Base-by-base conservation (phyloP, 2,329 filamentous ascomycete species). In the Chaetomium globosum region DNA sequence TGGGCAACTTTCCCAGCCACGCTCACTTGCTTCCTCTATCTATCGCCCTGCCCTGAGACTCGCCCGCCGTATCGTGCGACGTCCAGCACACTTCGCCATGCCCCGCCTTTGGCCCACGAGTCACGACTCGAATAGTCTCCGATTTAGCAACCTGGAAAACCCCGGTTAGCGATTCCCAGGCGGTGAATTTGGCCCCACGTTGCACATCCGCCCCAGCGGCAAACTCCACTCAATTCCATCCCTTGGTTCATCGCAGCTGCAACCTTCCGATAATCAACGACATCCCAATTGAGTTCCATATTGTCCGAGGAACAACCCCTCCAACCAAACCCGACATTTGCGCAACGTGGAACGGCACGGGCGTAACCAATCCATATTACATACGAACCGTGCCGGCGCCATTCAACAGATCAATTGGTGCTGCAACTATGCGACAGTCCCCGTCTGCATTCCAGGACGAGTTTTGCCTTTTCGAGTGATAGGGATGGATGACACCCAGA, bases 361-460 rank as follows among this genome's bases (percentile, higher is more conserved):
- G 39, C 39, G 16, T 43, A 43, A 43, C 7, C 16, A 43, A 43
- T 43, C 7, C 1, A 19, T n/a, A 10, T 12, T 4, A 26, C 54
- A 8, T 28, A 12, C 43, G 19, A 19, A 16, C 39, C 16, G 16
- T n/a, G 16, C 6, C 56, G 16, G 16, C 43, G 13, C 16, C 56
- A 26, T 33, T 16, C 43, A 19, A 7, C 39, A 5, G 3, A 46
- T 31, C 39, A n/a, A 43, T 43, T 43, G 39, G 5, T 43, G 16
- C 39, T 36, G 55, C 67, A 64, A 71, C 61, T 67, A 71, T 70
- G 68, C 39, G 16, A 49, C 52, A 59, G 46, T 51, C 13, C 12
- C 31, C 23, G 33, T 46, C 59, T 7, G 39, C 59, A 59, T n/a
- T 43, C 36, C 62, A 30, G 28, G 43, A 59, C 43, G 43, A 62